phyloP scores from a whole-genome alignment of 2,329 filamentous ascomycete genomes.

The Colletotrichum sp. region DNA sequence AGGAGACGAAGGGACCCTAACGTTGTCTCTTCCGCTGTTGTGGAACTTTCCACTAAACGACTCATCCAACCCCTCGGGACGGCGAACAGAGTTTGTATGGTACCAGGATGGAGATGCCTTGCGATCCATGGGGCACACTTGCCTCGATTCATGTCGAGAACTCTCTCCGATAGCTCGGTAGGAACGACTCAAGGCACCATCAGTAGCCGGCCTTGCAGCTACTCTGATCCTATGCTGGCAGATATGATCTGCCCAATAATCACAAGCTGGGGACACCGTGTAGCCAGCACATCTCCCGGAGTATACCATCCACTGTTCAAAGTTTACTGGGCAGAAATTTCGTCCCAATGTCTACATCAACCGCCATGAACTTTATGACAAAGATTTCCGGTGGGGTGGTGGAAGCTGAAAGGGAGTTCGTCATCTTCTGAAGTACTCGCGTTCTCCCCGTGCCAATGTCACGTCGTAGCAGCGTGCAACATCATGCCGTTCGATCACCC shows the following conservation, averaged over 20 bases:
- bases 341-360: background rate
- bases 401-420: background rate
- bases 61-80: background rate
- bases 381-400: background rate
- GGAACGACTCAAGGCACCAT: background rate
- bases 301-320: background rate
- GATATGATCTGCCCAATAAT: accelerated
- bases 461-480: background rate
- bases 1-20: background rate
- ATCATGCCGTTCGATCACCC: background rate
- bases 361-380: background rate
- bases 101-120: background rate
- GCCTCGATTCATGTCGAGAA: background rate
- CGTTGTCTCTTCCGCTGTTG: background rate
- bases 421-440: background rate
- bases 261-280: background rate
- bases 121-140: background rate
- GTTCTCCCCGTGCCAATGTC: background rate
- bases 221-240: background rate
- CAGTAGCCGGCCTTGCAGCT: background rate
- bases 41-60: background rate
- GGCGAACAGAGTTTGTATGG: background rate
- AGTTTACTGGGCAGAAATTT: background rate
- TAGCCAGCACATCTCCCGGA: background rate
- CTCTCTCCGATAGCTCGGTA: background rate